Evolutionary conservation across 2,329 filamentous ascomycete genomes (phyloP).

Genomic region (Teratosphaeria gauchensis): DNA sequence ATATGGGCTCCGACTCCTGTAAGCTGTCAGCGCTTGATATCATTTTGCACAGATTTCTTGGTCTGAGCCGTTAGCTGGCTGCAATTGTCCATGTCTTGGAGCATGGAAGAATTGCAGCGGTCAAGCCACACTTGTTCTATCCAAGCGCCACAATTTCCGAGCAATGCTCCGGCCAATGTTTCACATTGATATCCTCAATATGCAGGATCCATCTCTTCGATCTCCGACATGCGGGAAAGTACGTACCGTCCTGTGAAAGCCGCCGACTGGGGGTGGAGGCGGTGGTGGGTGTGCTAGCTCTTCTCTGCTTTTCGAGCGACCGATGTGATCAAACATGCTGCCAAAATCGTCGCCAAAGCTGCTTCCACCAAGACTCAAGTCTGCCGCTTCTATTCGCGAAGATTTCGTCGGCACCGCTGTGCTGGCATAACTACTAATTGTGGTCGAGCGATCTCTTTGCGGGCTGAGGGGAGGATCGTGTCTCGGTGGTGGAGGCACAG

Average conservation of each 20-base stretch:
- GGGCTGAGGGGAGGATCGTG: constrained; percentile 8
- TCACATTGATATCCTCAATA: background rate
- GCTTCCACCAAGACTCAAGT: constrained; percentile 19
- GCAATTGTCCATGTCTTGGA: background rate
- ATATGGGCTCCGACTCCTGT: constrained; percentile 25
- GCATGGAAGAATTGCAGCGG: background rate
- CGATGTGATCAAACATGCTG: constrained; percentile 26
- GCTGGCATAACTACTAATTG: constrained; percentile 30
- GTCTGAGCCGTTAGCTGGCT: background rate
- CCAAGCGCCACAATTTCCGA: background rate
- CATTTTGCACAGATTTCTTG: background rate
- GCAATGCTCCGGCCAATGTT: background rate
- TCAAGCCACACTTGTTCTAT: background rate
- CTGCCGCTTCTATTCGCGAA: constrained; percentile 11
- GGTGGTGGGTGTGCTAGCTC: constrained; percentile 13
- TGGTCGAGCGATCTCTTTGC: constrained; percentile 32
- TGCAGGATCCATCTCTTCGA: background rate
- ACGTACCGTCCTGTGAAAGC: constrained; percentile 14
- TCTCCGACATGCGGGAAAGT: background rate
- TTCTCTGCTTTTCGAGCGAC: constrained; percentile 12
- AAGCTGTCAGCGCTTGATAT: background rate
- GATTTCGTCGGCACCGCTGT: constrained; percentile 24
- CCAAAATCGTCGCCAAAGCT: constrained; percentile 26
- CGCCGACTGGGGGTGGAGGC: constrained; percentile 7
- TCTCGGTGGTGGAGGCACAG: constrained; percentile 9